A percentile compares a stretch with the other conserved stretches of the same genome.
Conservation (phyloP, 495 filamentous ascomycete genomes). For the Sabuloglossum arenarium region DNA sequence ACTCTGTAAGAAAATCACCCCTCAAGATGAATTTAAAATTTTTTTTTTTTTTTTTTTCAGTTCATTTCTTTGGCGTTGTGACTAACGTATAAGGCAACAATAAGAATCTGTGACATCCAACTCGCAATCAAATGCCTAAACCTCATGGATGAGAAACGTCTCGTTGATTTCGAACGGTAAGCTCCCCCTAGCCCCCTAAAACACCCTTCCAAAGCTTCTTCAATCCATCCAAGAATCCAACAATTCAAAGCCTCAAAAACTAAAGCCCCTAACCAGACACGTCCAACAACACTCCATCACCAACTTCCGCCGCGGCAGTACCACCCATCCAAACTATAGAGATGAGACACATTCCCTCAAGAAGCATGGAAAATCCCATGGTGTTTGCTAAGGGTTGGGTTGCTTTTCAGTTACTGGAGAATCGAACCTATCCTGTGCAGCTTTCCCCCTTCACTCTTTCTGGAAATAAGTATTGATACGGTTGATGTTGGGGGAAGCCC, state of each 20-base stretch:
- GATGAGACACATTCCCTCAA: slow-evolving; percentile 69
- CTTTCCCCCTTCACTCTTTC: too few species aligned
- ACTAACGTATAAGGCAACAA: neutral
- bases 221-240: too few species aligned
- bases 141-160: slow-evolving; percentile 40
- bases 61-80: too few species aligned
- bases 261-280: neutral
- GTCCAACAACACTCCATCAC: slow-evolving; percentile 16
- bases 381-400: slow-evolving; percentile 38
- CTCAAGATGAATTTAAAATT: neutral
- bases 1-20: slow-evolving; percentile 25
- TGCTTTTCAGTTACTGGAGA: neutral
- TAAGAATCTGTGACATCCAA: slow-evolving; percentile 35
- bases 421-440: too few species aligned
- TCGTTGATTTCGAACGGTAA: neutral
- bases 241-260: too few species aligned
- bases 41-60: too few species aligned
- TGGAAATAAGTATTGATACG: too few species aligned
- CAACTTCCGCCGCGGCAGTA: slow-evolving; percentile 12
- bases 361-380: slow-evolving; percentile 74
- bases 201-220: neutral
- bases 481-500: too few species aligned
- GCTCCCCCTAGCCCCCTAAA: neutral
- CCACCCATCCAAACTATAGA: slow-evolving; percentile 44
- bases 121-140: slow-evolving; percentile 43